Conservation (phyloP, 768 basidiomycete species). For the Lentinula boryana region DNA sequence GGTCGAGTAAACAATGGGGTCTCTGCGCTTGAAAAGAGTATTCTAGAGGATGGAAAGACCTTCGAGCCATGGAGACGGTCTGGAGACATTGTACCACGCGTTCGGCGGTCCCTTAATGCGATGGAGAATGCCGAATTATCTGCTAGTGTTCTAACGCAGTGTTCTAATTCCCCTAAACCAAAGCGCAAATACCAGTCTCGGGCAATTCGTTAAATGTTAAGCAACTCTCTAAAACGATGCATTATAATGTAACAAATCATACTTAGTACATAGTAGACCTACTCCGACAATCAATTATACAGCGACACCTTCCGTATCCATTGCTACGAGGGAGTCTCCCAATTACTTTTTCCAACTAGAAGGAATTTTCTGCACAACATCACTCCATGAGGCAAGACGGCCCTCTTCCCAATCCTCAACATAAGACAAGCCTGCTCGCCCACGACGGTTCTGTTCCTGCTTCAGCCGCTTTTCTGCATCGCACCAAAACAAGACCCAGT, state of each 20-base stretch:
- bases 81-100: slow-evolving; percentile 21
- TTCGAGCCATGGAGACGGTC: slow-evolving; percentile 46
- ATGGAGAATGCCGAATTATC: slow-evolving; percentile 30
- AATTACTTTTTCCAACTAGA: slow-evolving; percentile 62
- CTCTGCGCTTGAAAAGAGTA: slow-evolving; percentile 25
- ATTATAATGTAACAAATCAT: background rate
- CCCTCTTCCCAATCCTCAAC: slow-evolving; percentile 75
- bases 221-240: background rate
- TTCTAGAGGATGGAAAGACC: slow-evolving; percentile 22
- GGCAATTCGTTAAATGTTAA: background rate
- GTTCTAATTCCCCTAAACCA: slow-evolving; percentile 11
- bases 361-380: slow-evolving; percentile 63
- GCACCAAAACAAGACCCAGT: slow-evolving; percentile 98
- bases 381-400: slow-evolving; percentile 62
- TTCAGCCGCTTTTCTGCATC: slow-evolving; percentile 87
- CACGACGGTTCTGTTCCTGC: slow-evolving; percentile 60
- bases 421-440: slow-evolving; percentile 60
- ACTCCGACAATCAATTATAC: background rate
- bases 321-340: background rate
- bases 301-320: background rate
- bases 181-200: slow-evolving; percentile 5
- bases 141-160: slow-evolving; percentile 8
- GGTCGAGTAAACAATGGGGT: slow-evolving; percentile 33
- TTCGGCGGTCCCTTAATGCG: background rate
- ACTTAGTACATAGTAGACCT: background rate